phyloP scores from a whole-genome alignment of 306 rosid genomes.

The Cercis canadensis region DNA sequence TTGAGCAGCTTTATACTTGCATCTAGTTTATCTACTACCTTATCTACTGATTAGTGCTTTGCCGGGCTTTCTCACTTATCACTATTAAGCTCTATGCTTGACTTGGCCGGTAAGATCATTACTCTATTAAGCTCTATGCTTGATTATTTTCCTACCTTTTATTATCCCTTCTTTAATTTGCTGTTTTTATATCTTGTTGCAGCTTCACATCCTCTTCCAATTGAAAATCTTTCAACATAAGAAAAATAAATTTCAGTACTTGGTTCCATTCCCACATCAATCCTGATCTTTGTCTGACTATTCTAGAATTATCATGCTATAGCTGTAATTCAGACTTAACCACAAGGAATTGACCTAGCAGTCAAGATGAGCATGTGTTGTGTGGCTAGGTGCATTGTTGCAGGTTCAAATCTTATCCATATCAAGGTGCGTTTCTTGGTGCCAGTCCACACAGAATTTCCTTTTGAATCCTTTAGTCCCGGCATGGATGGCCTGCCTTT shows the following conservation, averaged over 20 bases:
- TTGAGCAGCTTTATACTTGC: not conserved
- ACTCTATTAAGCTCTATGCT: not conserved
- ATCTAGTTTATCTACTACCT: not conserved
- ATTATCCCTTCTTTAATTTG: not conserved
- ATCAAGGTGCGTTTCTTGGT: too few relatives aligned
- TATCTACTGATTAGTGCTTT: not conserved
- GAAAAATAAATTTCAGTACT: not conserved
- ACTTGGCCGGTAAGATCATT: not conserved
- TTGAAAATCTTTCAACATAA: not conserved
- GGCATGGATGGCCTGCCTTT: too few relatives aligned
- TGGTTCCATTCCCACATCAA: not conserved
- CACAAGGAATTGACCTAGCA: too few relatives aligned
- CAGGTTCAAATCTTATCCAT: too few relatives aligned
- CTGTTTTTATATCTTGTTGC: not conserved
- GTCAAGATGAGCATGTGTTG: too few relatives aligned
- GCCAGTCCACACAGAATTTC: too few relatives aligned
- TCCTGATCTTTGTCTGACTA: not conserved
- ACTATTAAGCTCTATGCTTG: too few relatives aligned
- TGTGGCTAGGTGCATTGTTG: too few relatives aligned
- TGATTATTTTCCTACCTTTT: not conserved
- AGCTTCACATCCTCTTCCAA: not conserved
- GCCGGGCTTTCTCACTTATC: slow-evolving; percentile 11
- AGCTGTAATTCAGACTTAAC: too few relatives aligned
- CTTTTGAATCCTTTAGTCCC: too few relatives aligned
- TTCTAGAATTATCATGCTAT: too few relatives aligned